phyloP scores from a whole-genome alignment of 352 stramenopile species.

The Globisporangium acanthophoron region DNA sequence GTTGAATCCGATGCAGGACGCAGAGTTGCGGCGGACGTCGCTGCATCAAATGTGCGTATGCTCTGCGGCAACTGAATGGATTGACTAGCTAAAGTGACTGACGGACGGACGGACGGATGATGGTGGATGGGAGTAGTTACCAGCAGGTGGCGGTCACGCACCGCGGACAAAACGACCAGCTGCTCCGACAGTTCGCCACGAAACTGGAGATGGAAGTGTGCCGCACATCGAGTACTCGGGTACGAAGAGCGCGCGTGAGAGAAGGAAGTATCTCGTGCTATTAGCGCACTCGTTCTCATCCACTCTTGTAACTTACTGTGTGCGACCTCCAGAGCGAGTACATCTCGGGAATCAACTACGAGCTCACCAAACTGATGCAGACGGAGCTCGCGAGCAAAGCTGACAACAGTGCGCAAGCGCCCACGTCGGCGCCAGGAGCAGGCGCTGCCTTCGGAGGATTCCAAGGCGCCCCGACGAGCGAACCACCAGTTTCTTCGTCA shows the following conservation, averaged over 20 bases:
- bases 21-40: constrained; percentile 32
- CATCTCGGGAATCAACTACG: constrained; percentile 41
- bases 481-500: background rate
- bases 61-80: background rate
- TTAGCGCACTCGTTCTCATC: background rate
- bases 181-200: constrained; percentile 51
- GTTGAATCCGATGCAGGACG: constrained; percentile 24
- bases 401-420: background rate
- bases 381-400: constrained; percentile 19
- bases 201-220: constrained; percentile 70
- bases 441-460: constrained; percentile 1
- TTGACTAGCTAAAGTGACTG: background rate
- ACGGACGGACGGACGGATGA: constrained; percentile 2
- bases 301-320: background rate
- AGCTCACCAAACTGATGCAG: constrained; percentile 63
- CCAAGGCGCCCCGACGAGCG: constrained; percentile 3
- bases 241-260: constrained; percentile 14
- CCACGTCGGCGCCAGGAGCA: background rate
- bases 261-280: background rate
- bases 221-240: constrained; percentile 29
- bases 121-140: constrained; percentile 29
- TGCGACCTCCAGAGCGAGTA: constrained; percentile 43
- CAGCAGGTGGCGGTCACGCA: constrained; percentile 56
- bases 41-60: constrained; percentile 38
- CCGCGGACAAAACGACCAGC: constrained; percentile 41